Evolutionary conservation across 2,329 filamentous ascomycete species (phyloP).

Genomic region (Fusarium pseudoanthophilum): DNA sequence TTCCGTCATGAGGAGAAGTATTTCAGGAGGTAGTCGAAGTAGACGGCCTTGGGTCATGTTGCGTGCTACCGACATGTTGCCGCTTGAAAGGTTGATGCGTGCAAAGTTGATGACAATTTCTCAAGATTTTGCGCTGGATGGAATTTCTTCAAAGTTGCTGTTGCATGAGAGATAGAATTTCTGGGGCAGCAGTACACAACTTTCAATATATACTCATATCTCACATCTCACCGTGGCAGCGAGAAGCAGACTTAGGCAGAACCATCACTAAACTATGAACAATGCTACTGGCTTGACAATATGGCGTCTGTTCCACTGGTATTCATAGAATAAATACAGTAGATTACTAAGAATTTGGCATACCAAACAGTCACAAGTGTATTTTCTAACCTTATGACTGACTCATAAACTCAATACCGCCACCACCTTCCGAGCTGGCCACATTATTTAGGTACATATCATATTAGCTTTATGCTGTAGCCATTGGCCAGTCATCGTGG

Average conservation of each 20-base stretch:
- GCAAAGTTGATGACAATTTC: not conserved
- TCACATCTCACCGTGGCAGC: no score
- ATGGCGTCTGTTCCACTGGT: fast-evolving
- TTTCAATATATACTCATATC: not conserved
- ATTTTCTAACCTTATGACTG: no score
- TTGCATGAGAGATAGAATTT: fast-evolving
- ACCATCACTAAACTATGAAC: not conserved
- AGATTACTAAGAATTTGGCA: not conserved
- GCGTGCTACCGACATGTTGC: not conserved
- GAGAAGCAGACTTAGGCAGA: not conserved
- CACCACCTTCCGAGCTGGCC: no score
- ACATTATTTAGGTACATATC: no score
- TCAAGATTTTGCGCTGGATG: fast-evolving
- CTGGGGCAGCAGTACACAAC: not conserved
- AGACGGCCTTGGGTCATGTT: no score
- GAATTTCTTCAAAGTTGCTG: fast-evolving
- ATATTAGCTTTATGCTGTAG: no score
- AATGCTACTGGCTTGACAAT: fast-evolving
- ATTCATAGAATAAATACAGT: not conserved
- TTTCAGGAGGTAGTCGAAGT: not conserved
- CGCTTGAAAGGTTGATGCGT: not conserved
- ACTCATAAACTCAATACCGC: no score
- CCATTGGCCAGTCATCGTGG: no score
- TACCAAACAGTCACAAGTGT: not conserved
- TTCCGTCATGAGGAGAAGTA: not conserved